Conservation (phyloP, 2,329 filamentous ascomycete genomes). For the Ascochyta clinopodiicola region DNA sequence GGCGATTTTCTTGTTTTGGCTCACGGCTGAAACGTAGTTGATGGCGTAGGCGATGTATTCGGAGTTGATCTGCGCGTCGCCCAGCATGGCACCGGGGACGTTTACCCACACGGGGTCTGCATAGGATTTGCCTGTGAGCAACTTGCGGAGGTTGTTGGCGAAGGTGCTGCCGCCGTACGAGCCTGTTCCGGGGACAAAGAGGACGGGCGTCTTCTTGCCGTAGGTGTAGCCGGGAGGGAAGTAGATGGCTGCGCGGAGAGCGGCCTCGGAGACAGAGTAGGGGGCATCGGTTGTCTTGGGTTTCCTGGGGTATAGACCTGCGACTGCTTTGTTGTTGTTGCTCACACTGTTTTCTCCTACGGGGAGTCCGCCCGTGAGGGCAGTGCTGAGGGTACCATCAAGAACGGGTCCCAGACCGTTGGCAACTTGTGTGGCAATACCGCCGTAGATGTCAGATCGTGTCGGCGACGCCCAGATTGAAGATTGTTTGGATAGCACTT, state of each 20-base stretch:
- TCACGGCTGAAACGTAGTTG: conserved; percentile 59
- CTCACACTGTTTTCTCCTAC: conserved; percentile 30
- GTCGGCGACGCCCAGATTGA: conserved; percentile 27
- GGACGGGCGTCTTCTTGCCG: conserved; percentile 56
- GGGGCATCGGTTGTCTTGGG: conserved; percentile 52
- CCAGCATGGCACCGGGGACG: conserved; percentile 56
- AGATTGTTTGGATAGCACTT: conserved; percentile 14
- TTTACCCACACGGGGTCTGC: conserved; percentile 61
- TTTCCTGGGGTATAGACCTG: conserved; percentile 47
- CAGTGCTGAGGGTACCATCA: conserved; percentile 23
- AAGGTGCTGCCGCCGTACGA: conserved; percentile 56
- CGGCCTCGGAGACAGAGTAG: conserved; percentile 56
- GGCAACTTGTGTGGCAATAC: conserved; percentile 31
- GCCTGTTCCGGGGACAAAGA: conserved; percentile 63
- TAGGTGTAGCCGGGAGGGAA: conserved; percentile 57
- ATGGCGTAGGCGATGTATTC: conserved; percentile 66
- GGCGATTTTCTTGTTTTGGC: conserved; percentile 24
- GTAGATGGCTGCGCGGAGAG: conserved; percentile 59
- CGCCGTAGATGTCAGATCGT: conserved; percentile 24
- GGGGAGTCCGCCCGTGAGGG: conserved; percentile 20
- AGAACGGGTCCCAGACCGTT: conserved; percentile 24
- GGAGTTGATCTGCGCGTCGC: conserved; percentile 59
- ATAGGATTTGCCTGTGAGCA: conserved; percentile 45
- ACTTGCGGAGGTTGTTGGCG: conserved; percentile 57
- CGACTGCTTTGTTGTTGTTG: conserved; percentile 31